Conservation (phyloP, 805 yeast species). For the Saccharomyces paradoxus region DNA sequence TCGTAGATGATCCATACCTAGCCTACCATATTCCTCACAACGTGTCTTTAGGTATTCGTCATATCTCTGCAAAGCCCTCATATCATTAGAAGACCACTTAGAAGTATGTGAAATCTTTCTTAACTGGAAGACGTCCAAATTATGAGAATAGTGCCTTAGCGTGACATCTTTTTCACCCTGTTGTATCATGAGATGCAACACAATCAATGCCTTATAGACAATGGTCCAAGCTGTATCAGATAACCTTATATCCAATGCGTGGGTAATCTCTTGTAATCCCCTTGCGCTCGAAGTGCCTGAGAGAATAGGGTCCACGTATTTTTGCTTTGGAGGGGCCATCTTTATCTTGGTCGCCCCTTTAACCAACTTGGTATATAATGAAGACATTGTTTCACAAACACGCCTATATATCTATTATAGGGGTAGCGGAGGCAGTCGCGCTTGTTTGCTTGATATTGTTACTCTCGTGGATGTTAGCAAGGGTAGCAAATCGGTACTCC, state of each 20-base stretch:
- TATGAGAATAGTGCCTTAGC: constrained; percentile 46
- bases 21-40: constrained; percentile 54
- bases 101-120: constrained; percentile 31
- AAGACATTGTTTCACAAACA: neutral
- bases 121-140: constrained; percentile 43
- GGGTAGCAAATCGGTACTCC: neutral
- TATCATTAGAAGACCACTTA: constrained; percentile 33
- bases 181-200: constrained; percentile 79
- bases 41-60: constrained; percentile 60
- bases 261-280: constrained; percentile 60
- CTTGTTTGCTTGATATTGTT: neutral
- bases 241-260: constrained; percentile 49
- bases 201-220: constrained; percentile 74
- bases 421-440: neutral
- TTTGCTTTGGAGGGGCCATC: constrained; percentile 92
- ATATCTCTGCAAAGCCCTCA: constrained; percentile 53
- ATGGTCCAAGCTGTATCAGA: constrained; percentile 85
- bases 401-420: neutral
- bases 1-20: constrained; percentile 67
- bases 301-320: constrained; percentile 85
- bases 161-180: constrained; percentile 80
- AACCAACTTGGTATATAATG: constrained; percentile 57
- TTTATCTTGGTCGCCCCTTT: constrained; percentile 67
- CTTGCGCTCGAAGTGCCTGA: constrained; percentile 31
- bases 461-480: neutral